These are phyloP conservation scores for Clarireedia hainanense DNA, from an alignment of 2,329 filamentous ascomycete genomes.

Conservation along the genomic window DNA sequence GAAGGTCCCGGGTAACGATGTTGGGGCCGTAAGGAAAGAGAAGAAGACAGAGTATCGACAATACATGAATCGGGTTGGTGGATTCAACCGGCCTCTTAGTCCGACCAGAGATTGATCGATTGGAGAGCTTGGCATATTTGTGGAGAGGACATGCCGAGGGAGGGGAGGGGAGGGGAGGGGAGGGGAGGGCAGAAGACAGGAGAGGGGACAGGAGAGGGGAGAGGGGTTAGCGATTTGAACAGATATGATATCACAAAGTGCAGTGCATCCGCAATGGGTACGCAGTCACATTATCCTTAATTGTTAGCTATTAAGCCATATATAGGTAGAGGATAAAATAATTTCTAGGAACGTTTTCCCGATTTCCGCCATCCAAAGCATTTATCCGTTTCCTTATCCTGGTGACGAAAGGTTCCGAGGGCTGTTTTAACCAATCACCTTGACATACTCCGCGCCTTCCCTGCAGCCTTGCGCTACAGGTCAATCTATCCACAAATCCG, in stretches of 20 bases:
- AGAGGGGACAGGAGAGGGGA: background rate
- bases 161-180: background rate
- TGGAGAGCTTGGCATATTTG: background rate
- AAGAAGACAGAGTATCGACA: constrained; percentile 94
- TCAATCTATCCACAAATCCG: constrained; percentile 14
- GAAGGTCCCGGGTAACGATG: constrained; percentile 81
- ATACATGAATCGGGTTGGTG: constrained; percentile 86
- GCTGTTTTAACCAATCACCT: background rate
- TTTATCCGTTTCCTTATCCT: no score
- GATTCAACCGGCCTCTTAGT: constrained; percentile 73
- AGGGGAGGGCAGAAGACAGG: background rate
- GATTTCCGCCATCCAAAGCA: no score
- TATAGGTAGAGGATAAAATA: no score
- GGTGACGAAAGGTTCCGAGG: background rate
- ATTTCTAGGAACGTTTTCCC: no score
- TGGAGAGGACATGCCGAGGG: background rate
- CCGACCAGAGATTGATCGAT: constrained; percentile 32
- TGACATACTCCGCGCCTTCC: background rate
- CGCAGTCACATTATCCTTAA: no score
- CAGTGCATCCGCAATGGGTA: no score
- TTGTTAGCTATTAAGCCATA: no score
- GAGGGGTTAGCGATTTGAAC: background rate
- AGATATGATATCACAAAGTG: no score
- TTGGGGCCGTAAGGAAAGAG: constrained; percentile 76
- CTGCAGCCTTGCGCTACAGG: constrained; percentile 25